Base-by-base conservation (phyloP, 2,329 filamentous ascomycete species). In the Emericellopsis atlantica region DNA sequence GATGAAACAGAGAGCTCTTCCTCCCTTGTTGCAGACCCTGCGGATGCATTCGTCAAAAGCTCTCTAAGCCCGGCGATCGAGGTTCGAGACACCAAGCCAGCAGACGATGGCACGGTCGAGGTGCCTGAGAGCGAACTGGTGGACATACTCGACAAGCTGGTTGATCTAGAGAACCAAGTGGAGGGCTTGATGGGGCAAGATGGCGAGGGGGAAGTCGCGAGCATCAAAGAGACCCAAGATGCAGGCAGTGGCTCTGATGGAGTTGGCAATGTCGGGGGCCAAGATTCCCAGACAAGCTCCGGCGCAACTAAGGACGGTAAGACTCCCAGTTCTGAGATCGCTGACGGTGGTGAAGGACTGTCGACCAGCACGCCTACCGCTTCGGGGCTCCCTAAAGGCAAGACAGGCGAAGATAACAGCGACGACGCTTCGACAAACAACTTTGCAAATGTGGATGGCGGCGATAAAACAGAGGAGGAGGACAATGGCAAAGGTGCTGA, bases 141-240 rank as follows among this genome's bases (percentile, higher is more conserved):
- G 31, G 32, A 39, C 12, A 39, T 42, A 4, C 36, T 42, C 15
- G 36, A 38, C 6, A 39, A 42, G 37, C 12, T 42, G 11, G 14
- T 12, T 31, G 31, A 15, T n/a, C 40, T 42, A 15, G 40, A 42
- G 23, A 29, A 29, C 12, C 18, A 35, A 16, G 40, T 42, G 15
- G 14, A 29, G 18, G 34, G 14, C 22, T n/a, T 41, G 15, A 22
- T 41, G 16, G 40, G 24, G 12, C 22, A 16, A 4, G 40, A 21
- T 9, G 40, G n/a, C 21, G 5, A n/a, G 11, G 10, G 2, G 14
- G 15, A 11, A 2, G 26, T 3, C 6, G 26, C 26, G 26, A 6
- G 26, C 6, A 12, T 38, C 35, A 6, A 21, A 39, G n/a, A 36
- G 24, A 16, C 21, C 10, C 11, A 16, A n/a, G 23, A 37, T 21